phyloP scores from a whole-genome alignment of 176 grass and related monocot genomes.

The Urochloa ruziziensis region DNA sequence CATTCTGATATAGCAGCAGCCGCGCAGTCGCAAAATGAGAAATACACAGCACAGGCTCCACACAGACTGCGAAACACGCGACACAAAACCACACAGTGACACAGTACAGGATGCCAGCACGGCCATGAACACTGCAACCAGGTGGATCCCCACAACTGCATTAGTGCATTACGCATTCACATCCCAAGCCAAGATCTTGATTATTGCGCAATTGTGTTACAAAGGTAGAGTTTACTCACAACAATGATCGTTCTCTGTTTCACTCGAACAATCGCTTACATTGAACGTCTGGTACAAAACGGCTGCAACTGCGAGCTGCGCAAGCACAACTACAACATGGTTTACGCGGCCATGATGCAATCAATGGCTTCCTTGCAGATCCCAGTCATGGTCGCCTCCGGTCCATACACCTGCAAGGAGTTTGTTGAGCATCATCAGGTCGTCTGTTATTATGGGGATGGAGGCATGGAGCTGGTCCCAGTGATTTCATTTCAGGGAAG shows the following conservation, averaged over 20 bases:
- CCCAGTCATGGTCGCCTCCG: slow-evolving; percentile 94
- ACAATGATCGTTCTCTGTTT: slow-evolving; percentile 17
- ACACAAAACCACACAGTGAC: background rate
- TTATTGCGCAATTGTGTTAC: slow-evolving; percentile 18
- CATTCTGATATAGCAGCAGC: too few relatives aligned
- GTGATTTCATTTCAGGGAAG: background rate
- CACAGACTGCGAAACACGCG: background rate
- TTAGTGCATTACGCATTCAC: background rate
- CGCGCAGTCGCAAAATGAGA: background rate
- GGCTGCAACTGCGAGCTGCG: background rate
- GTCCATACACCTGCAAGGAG: slow-evolving; percentile 76
- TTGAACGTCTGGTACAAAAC: slow-evolving; percentile 6
- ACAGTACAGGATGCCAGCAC: background rate
- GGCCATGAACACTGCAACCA: background rate
- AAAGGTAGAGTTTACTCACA: background rate
- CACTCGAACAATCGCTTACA: background rate
- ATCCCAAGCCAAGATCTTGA: slow-evolving; percentile 7
- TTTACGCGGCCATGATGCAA: slow-evolving; percentile 66
- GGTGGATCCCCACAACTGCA: background rate
- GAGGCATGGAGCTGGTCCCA: background rate
- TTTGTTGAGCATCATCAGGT: slow-evolving; percentile 25
- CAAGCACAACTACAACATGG: background rate
- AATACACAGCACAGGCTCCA: background rate
- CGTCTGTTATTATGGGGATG: background rate
- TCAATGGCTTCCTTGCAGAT: slow-evolving; percentile 98